Evolutionary conservation across 495 filamentous ascomycete species (phyloP), one percentile per base, ranked within the genome.

Genomic region (Bacidia gigantensis): DNA sequence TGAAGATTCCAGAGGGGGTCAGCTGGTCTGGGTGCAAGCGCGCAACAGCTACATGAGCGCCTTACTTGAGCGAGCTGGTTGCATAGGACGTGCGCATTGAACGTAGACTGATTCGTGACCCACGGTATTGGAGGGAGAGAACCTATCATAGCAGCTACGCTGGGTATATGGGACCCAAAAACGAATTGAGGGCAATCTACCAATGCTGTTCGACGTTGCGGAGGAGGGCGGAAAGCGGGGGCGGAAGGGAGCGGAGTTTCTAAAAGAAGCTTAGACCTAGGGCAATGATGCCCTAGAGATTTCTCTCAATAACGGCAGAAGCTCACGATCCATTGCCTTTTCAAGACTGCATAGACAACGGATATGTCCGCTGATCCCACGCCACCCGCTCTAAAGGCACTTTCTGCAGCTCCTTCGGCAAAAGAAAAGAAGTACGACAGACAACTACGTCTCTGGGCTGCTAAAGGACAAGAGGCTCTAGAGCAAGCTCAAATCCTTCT

Each of bases 391-490:
- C 32, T 51, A 11, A 14, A 62, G n/a, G 17, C 22, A n/a, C 47
- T 26, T 7, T 35, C 47, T 20, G 57, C 58, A 49, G 60, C 53
- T 14, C 87, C 87, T 29, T 82, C 82, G 42, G 86, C 87, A 32
- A 92, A 90, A 65, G 87, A 94, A 64, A 86, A 82, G 67, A 92
- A 87, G 64, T 99, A 99, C 70, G 92, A 99, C 63, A 80, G 92
- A 21, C 92, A 99, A 63, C 79, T 99, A 22, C 85, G 93, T 26
- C 69, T 99, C 23, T 99, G 92, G 92, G 92, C 88, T 49, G 87
- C 89, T 9, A 89, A 74, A 52, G 92, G 92, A 11, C 92, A 99
- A 66, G 75, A 82, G 58, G 88, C 87, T 1, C 76, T 99, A 2
- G 93, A 99, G 64, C 79, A 87, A 25, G 81, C 93, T 2, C 87